These are phyloP conservation scores for Aspergillus affinis DNA, from an alignment of 495 filamentous ascomycete genomes.

Conservation along the genomic window DNA sequence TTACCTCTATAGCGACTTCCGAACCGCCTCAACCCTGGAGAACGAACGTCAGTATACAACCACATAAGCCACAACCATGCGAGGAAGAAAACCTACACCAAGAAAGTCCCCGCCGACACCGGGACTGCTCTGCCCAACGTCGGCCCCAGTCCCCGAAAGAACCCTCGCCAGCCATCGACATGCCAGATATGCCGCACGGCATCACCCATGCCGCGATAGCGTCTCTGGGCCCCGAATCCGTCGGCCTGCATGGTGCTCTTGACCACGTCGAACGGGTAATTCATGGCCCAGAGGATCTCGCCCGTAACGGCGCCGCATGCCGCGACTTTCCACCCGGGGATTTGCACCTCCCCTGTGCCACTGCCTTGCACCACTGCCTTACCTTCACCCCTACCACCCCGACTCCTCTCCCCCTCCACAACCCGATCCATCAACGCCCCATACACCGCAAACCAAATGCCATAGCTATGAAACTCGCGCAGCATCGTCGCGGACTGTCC, in stretches of 20 bases:
- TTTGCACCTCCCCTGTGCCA: too few relatives aligned
- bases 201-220: neutral
- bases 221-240: neutral
- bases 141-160: conserved; percentile 1
- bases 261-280: neutral
- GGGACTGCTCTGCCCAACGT: neutral
- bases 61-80: too few relatives aligned
- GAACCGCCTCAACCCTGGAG: neutral
- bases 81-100: neutral
- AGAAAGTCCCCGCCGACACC: neutral
- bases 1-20: neutral
- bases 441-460: conserved; percentile 14
- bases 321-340: neutral
- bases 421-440: neutral
- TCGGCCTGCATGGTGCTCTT: conserved; percentile 2
- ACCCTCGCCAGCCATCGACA: neutral
- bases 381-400: neutral
- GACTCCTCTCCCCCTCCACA: neutral
- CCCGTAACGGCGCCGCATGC: neutral
- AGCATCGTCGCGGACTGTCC: conserved; percentile 60
- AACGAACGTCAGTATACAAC: neutral
- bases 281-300: neutral
- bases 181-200: conserved; percentile 1
- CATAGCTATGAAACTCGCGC: conserved; percentile 12
- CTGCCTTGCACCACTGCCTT: too few relatives aligned